Evolutionary conservation across 2,329 filamentous ascomycete species (phyloP), one percentile per base, ranked within the genome.

Genomic region (Epichloe glyceriae): DNA sequence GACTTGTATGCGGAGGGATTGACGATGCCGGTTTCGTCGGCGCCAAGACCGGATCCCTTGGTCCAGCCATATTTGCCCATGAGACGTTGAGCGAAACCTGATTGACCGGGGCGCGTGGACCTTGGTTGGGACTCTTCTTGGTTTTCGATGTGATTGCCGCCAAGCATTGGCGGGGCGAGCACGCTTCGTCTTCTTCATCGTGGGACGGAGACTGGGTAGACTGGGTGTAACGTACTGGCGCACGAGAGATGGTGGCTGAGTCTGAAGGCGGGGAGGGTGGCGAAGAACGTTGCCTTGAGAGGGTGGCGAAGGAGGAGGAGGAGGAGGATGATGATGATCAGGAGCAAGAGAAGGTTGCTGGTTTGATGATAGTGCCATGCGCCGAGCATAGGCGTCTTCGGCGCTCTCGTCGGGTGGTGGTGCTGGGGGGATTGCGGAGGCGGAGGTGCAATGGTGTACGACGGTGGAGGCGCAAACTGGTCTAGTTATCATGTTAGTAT

Each of bases 1-100:
- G n/a, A 91, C 78, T 60, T 95, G 81, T 26, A 91, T 86, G 45
- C 82, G 81, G 4, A 98, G 72, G 4, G 87, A 20, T 89, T 87
- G 50, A 88, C 76, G 59, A 98, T 96, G 54, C 93, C 93, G 22
- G 82, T 81, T 34, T 81, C 82, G 55, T 83, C 79, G 15, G 88
- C 89, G 57, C 93, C 93, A 4, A 98, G 79, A 19, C 93, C 93
- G 55, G 84, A 78, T 22, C 93, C 93, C 61, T 90, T 85, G 37
- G 82, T 84, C 87, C 90, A 97, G 50, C 93, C 93, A 69, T 95
- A 93, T 64, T 96, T 97, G 54, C 81, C 79, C 81, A 98, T 88
- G 51, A 97, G 78, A 35, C 89, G 85, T 57, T 89, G 80, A 0
- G 88, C 93, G 65, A 95, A 95, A 48, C 84, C 86, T 56, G 82